Evolutionary conservation across 805 yeast genomes (phyloP).

Genomic region (Zygoascus bituminiphila): DNA sequence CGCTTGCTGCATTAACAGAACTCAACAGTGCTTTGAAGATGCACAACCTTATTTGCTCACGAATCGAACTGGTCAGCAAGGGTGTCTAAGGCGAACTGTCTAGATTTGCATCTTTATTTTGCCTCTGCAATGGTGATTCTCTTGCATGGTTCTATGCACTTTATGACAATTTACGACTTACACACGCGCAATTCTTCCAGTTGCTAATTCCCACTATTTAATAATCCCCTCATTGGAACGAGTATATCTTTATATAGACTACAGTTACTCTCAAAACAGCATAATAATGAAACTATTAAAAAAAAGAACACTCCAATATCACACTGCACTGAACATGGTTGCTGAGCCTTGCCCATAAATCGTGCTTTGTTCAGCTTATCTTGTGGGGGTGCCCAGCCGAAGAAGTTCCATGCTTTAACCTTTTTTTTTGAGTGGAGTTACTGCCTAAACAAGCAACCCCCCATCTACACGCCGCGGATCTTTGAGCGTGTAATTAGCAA

Average conservation of each 20-base stretch:
- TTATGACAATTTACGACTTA: not conserved
- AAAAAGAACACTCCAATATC: no score
- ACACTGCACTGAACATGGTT: no score
- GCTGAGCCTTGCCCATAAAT: no score
- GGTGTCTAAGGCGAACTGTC: slow-evolving; percentile 19
- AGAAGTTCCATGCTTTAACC: no score
- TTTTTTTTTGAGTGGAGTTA: no score
- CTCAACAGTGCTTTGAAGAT: slow-evolving; percentile 22
- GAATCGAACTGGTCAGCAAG: slow-evolving; percentile 29
- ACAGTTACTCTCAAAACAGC: not conserved
- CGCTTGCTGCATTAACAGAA: slow-evolving; percentile 18
- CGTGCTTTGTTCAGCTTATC: no score
- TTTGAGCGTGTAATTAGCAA: no score
- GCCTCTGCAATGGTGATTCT: not conserved
- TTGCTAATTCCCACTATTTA: not conserved
- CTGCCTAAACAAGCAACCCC: no score
- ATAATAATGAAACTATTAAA: no score
- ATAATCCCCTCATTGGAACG: not conserved
- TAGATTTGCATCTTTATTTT: not conserved
- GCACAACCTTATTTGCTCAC: slow-evolving; percentile 20
- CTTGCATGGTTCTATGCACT: not conserved
- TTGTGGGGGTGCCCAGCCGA: no score
- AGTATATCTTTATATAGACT: not conserved
- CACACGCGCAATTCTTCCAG: not conserved
- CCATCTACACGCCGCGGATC: no score